These are phyloP conservation scores for Rhynchospora pubera DNA, from an alignment of 176 grass and related monocot species.

Conservation along the genomic window DNA sequence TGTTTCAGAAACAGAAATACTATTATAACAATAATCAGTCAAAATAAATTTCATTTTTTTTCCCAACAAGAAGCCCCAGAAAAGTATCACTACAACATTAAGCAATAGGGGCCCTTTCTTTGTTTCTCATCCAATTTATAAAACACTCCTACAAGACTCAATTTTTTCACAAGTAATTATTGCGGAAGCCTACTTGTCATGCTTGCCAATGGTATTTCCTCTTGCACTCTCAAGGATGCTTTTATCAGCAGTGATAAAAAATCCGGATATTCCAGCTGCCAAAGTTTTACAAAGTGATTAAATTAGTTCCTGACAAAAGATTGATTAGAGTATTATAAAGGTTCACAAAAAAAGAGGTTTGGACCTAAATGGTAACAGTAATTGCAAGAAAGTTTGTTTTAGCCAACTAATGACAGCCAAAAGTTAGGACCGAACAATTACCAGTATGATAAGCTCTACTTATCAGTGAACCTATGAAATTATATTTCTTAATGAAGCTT, in stretches of 20 bases:
- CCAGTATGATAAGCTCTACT: not conserved
- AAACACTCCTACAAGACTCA: not conserved
- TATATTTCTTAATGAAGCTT: not conserved
- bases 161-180: not conserved
- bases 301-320: not conserved
- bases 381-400: not conserved
- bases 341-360: not conserved
- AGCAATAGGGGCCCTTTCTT: not conserved
- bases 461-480: not conserved
- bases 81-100: not conserved
- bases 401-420: not conserved
- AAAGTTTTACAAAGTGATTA: constrained; percentile 8
- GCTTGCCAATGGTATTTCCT: constrained; percentile 65
- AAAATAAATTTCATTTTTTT: not conserved
- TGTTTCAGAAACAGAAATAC: not conserved
- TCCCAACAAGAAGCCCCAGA: not conserved
- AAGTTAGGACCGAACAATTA: not conserved
- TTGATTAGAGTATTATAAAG: not conserved
- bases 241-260: constrained; percentile 87
- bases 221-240: constrained; percentile 62
- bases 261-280: constrained; percentile 70
- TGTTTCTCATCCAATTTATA: not conserved
- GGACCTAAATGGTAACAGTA: not conserved
- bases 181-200: constrained; percentile 38
- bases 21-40: not conserved